Percentiles rank a stretch among this genome's conserved stretches.
phyloP scores from a whole-genome alignment of 2,329 filamentous ascomycete genomes.

The Colletotrichum plurivorum region DNA sequence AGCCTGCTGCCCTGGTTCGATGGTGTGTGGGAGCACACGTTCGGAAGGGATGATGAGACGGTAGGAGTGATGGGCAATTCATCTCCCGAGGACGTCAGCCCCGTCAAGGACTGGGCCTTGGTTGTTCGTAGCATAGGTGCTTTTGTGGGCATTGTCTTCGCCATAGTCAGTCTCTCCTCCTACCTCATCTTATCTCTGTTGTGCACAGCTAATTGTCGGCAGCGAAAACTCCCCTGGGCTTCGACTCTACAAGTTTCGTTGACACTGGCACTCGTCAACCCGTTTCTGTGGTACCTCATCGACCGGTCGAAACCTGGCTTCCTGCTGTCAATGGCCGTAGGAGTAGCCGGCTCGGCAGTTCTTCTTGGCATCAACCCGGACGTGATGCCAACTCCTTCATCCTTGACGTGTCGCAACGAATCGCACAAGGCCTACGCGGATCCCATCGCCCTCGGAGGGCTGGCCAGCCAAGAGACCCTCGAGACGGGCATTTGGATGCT shows the following conservation, averaged over 20 bases:
- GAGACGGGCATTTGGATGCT: constrained; percentile 90
- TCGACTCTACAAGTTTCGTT: constrained; percentile 94
- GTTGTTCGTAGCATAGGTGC: constrained; percentile 71
- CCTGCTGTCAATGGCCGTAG: constrained; percentile 81
- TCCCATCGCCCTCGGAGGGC: constrained; percentile 63
- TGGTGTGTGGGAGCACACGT: constrained; percentile 74
- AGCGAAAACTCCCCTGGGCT: constrained; percentile 93
- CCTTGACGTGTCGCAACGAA: constrained; percentile 49
- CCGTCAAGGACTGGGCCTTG: constrained; percentile 80
- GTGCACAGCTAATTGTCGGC: constrained; percentile 19
- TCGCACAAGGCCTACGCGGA: constrained; percentile 40
- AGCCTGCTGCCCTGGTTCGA: constrained; percentile 89
- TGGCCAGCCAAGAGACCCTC: constrained; percentile 73
- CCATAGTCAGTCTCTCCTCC: constrained; percentile 76
- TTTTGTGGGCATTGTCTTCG: constrained; percentile 73
- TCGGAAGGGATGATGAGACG: constrained; percentile 54
- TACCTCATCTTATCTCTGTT: constrained; percentile 1
- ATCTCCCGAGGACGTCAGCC: constrained; percentile 49
- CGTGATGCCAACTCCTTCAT: constrained; percentile 79
- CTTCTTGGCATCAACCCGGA: constrained; percentile 83
- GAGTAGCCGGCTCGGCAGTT: constrained; percentile 79
- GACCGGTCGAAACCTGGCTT: constrained; percentile 91
- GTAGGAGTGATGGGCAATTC: constrained; percentile 45
- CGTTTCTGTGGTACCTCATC: constrained; percentile 95
- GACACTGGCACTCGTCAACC: constrained; percentile 91